Base-by-base conservation (phyloP, 306 rosid genomes). In the Glycyrrhiza uralensis region DNA sequence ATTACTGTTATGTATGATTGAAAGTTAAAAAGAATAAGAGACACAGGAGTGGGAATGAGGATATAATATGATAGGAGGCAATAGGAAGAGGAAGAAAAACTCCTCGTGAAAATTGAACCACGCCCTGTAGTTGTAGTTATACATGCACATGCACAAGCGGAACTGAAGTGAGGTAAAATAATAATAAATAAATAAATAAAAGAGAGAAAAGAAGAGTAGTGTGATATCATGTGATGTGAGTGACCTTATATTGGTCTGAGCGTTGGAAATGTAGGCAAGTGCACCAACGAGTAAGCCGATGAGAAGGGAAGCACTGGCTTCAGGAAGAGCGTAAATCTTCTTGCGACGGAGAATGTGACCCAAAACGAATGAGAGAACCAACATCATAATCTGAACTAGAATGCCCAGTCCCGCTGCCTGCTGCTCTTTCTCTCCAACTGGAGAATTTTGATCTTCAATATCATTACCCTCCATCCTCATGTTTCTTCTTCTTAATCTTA, bases 91-190 rank as follows among this genome's bases (percentile, higher is more conserved):
- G 90, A 94, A 94, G 92, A 94, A 94, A 78, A 94, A 94, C 36
- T 94, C 99, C 76, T 94, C 99, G 42, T 91, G 99, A 82, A 94
- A 94, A 80, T 94, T 94, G 88, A 94, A 94, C 99, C 99, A 94
- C 17, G 89, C 62, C 91, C 99, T 93, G 88, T n/a, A n/a, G n/a
- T n/a, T n/a, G n/a, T n/a, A n/a, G n/a, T n/a, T n/a, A n/a, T n/a
- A n/a, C n/a, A n/a, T n/a, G n/a, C n/a, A n/a, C n/a, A n/a, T n/a
- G n/a, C n/a, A n/a, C n/a, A n/a, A n/a, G n/a, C n/a, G n/a, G n/a
- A n/a, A n/a, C n/a, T n/a, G n/a, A n/a, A n/a, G n/a, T n/a, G n/a
- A n/a, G n/a, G n/a, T n/a, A n/a, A n/a, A n/a, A n/a, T n/a, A n/a
- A n/a, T n/a, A n/a, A n/a, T n/a, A n/a, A n/a, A n/a, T n/a, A n/a